Evolutionary conservation across 106 monocot species (phyloP).

Genomic region (Narthecium ossifragum): DNA sequence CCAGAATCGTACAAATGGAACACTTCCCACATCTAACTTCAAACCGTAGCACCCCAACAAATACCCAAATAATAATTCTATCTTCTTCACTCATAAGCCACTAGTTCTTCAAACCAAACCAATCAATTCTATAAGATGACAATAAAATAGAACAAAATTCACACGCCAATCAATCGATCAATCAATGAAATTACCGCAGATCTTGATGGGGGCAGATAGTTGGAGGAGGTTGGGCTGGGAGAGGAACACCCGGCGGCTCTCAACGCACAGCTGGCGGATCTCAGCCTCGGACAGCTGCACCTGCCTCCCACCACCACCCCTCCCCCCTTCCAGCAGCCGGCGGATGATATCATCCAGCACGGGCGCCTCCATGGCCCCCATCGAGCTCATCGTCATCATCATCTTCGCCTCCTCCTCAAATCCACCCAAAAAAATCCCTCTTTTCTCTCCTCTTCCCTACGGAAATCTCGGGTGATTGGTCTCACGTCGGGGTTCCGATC

Average conservation of each 20-base stretch:
- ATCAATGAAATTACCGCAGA: too few species aligned
- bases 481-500: background rate
- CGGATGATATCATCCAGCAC: constrained; percentile 26
- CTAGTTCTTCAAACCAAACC: too few species aligned
- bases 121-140: too few species aligned
- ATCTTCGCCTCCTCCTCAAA: background rate
- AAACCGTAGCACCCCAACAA: too few species aligned
- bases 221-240: constrained; percentile 27
- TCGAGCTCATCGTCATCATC: constrained; percentile 8
- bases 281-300: constrained; percentile 30
- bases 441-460: background rate
- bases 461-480: too few species aligned
- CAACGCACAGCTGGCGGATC: constrained; percentile 27
- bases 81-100: too few species aligned
- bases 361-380: constrained; percentile 12
- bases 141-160: too few species aligned
- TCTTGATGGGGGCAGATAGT: constrained; percentile 19
- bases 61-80: too few species aligned
- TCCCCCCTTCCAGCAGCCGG: constrained; percentile 15
- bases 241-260: constrained; percentile 18
- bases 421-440: background rate
- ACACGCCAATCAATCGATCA: too few species aligned
- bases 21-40: too few species aligned
- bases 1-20: too few species aligned
- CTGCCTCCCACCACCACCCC: constrained; percentile 22